Evolutionary conservation across 1,139 yeast species (phyloP).

Genomic region (Pichia sp.): DNA sequence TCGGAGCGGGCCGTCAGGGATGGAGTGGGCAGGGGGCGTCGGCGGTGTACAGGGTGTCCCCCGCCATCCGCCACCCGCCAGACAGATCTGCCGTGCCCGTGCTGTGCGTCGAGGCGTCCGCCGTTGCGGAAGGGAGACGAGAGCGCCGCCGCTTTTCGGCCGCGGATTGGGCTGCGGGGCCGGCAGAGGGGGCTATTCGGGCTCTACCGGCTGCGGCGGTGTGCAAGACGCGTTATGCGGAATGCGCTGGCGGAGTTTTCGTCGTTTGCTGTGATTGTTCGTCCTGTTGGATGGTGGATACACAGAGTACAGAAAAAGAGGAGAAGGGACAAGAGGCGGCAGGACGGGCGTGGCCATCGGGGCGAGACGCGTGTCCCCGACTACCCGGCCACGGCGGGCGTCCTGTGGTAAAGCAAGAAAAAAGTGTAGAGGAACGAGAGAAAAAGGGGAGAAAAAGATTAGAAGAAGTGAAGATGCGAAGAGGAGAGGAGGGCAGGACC

Average conservation of each 20-base stretch:
- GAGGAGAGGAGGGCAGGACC: not conserved
- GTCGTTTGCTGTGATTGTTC: too few relatives aligned
- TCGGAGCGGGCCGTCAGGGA: too few relatives aligned
- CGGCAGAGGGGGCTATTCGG: not conserved
- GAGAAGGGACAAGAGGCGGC: not conserved
- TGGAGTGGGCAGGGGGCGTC: too few relatives aligned
- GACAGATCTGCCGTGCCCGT: too few relatives aligned
- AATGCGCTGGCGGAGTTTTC: too few relatives aligned
- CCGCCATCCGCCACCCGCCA: too few relatives aligned
- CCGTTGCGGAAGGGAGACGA: not conserved
- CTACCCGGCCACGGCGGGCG: not conserved
- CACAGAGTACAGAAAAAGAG: not conserved
- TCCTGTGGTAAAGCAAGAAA: not conserved
- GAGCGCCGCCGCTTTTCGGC: not conserved
- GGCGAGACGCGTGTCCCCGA: too few relatives aligned
- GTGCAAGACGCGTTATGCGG: too few relatives aligned
- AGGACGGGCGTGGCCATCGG: not conserved
- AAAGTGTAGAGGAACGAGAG: not conserved
- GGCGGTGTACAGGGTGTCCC: too few relatives aligned
- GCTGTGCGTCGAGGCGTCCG: not conserved
- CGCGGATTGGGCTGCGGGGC: not conserved
- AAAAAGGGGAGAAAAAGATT: not conserved
- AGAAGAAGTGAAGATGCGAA: not conserved
- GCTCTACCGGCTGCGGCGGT: too few relatives aligned
- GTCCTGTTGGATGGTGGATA: too few relatives aligned